Base-by-base conservation (phyloP, 2,329 filamentous ascomycete genomes). In the Ophiostoma himal-ulmi region DNA sequence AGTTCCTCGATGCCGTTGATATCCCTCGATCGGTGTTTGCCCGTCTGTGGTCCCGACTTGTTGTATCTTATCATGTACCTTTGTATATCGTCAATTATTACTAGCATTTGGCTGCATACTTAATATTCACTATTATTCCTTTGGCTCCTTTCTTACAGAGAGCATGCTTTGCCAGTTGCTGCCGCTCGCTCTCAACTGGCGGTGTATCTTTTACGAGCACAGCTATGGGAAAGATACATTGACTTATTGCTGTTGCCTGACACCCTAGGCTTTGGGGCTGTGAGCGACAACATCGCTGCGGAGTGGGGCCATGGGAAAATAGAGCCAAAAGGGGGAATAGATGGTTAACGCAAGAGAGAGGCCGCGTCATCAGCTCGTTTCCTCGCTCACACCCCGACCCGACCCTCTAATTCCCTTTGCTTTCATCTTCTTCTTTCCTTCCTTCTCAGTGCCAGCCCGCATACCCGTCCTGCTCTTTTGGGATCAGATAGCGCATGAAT, bases 321-420 rank as follows among this genome's bases (percentile, higher is more conserved):
- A 62, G 37, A 20, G 52, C n/a, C 52, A 26, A 57, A 57, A 57
- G 52, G n/a, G 52, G 52, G 22, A 57, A 17, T 57, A 57, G 52
- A 22, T 57, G 17, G 14, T 57, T 26, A 8, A 48, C 44, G 14
- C 22, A 36, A 66, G 14, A 44, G 60, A 66, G 30, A 54, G 67
- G 70, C 64, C 69, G 70, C 70, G 69, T 69, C 69, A 72, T 68
- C 68, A 69, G 69, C 41, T 41, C 48, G 69, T 67, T 71, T 69
- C 70, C 64, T 71, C 68, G 64, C n/a, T 48, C 52, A 64, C 39
- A 60, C 44, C 54, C 36, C 30, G 4, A 10, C 67, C 36, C 17
- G 14, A 22, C 52, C 52, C 22, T 14, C 5, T 6, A 13, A 20
- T 6, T 44, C 8, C 41, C 14, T 5, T 20, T 1, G 14, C 14